Conservation (phyloP, 257 asterid species). For the Salvia splendens region DNA sequence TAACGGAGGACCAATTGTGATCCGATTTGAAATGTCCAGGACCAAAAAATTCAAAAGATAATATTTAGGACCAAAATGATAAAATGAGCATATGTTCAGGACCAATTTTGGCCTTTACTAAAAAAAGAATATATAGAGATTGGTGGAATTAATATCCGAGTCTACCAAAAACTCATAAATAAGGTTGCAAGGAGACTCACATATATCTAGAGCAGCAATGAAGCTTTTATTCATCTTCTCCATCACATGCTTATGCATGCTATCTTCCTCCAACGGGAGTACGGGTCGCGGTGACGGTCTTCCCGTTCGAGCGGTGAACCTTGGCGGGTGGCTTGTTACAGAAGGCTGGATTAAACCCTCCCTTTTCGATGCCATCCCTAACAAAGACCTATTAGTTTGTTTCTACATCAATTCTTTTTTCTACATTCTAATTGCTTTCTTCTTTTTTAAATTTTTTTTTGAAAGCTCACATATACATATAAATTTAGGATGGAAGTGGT, state of each 20-base stretch:
- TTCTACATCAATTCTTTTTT: background rate
- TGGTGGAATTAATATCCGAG: background rate
- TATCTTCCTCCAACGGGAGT: constrained; percentile 35
- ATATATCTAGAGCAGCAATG: constrained; percentile 3
- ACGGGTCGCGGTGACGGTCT: constrained; percentile 24
- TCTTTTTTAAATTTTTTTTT: too few relatives aligned
- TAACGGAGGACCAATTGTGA: too few relatives aligned
- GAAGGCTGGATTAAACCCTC: constrained; percentile 79
- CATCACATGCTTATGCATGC: constrained; percentile 24
- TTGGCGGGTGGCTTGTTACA: constrained; percentile 72
- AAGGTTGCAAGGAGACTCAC: background rate
- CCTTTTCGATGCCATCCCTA: constrained; percentile 57
- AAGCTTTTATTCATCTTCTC: constrained; percentile 33
- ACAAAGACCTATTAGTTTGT: constrained; percentile 57
- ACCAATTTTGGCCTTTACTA: too few relatives aligned
- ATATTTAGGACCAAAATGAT: too few relatives aligned
- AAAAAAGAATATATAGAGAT: too few relatives aligned
- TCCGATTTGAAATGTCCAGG: too few relatives aligned
- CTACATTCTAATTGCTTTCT: too few relatives aligned
- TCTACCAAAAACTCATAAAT: background rate
- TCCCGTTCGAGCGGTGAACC: constrained; percentile 62
- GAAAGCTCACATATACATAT: too few relatives aligned
- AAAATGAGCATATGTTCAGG: too few relatives aligned
- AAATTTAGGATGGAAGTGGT: constrained; percentile 63
- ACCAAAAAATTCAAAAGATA: too few relatives aligned